Conservation (phyloP, 2,329 filamentous ascomycete genomes). For the Aspergillus nomiae region DNA sequence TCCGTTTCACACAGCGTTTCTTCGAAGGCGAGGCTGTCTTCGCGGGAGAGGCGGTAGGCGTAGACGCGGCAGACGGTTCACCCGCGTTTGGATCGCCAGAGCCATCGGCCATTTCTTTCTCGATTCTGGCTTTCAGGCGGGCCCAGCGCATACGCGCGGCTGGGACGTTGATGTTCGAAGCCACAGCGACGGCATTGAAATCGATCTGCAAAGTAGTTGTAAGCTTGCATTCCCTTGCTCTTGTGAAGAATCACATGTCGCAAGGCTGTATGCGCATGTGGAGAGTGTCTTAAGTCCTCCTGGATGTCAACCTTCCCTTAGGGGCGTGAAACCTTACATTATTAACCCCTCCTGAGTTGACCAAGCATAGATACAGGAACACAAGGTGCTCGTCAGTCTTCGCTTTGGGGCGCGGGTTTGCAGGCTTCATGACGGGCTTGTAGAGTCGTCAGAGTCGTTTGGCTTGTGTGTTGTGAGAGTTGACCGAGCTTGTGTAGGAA, state of each 20-base stretch:
- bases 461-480: neutral
- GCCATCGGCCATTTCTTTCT: conserved; percentile 10
- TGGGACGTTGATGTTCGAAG: conserved; percentile 13
- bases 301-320: neutral
- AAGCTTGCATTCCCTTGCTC: neutral
- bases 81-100: conserved; percentile 8
- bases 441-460: neutral
- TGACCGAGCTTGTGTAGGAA: neutral
- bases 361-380: conserved; percentile 47
- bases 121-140: conserved; percentile 19
- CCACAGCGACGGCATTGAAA: conserved; percentile 30
- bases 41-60: neutral
- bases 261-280: neutral
- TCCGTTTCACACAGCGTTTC: neutral
- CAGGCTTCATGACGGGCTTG: neutral
- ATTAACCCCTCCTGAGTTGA: conserved; percentile 39
- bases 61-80: conserved; percentile 1
- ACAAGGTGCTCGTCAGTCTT: conserved; percentile 42
- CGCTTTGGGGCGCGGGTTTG: conserved; percentile 36
- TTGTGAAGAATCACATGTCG: neutral
- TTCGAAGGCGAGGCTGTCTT: neutral
- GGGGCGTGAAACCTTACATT: conserved; percentile 30
- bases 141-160: conserved; percentile 20
- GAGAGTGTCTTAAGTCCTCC: neutral
- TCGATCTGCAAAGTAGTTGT: conserved; percentile 35